A percentile compares a stretch with the other conserved stretches of the same genome.
phyloP scores from a whole-genome alignment of 768 basidiomycete genomes.

The Auriscalpium orientale region DNA sequence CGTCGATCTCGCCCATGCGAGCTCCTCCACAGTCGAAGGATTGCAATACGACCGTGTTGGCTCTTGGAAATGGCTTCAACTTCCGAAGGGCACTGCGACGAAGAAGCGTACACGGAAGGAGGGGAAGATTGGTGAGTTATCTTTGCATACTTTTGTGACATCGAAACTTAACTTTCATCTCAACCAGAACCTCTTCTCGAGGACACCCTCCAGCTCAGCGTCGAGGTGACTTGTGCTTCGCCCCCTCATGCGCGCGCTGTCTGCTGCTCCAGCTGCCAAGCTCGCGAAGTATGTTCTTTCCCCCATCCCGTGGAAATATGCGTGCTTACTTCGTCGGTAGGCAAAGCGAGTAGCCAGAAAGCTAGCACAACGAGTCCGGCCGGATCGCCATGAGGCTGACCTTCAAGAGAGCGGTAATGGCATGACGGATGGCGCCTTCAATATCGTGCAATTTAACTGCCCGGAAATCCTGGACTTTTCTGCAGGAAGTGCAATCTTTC shows the following conservation, averaged over 20 bases:
- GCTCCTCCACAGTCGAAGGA: slow-evolving; percentile 49
- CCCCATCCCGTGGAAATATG: slow-evolving; percentile 3
- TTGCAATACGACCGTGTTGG: slow-evolving; percentile 72
- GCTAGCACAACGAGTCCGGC: slow-evolving; percentile 75
- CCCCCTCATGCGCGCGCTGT: slow-evolving; percentile 69
- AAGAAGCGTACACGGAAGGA: slow-evolving; percentile 82
- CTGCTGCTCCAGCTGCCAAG: slow-evolving; percentile 83
- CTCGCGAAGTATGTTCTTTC: slow-evolving; percentile 56
- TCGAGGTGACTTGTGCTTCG: slow-evolving; percentile 74
- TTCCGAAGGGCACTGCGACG: slow-evolving; percentile 77
- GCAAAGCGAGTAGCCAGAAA: slow-evolving; percentile 88
- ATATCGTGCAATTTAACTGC: slow-evolving; percentile 95
- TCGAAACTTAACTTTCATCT: slow-evolving; percentile 8
- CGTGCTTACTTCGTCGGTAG: slow-evolving; percentile 29
- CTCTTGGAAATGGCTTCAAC: slow-evolving; percentile 83
- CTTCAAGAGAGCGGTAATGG: slow-evolving; percentile 43
- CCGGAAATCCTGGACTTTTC: slow-evolving; percentile 84
- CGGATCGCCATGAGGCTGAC: slow-evolving; percentile 69
- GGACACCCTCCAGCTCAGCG: slow-evolving; percentile 65
- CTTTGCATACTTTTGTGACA: neutral
- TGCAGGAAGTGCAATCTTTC: slow-evolving; percentile 80
- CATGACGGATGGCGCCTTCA: slow-evolving; percentile 62
- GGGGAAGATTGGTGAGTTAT: slow-evolving; percentile 61
- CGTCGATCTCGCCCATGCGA: slow-evolving; percentile 68
- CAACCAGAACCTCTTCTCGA: slow-evolving; percentile 53